Base-by-base conservation (phyloP, 2,329 filamentous ascomycete species). In the Fusarium concolor region DNA sequence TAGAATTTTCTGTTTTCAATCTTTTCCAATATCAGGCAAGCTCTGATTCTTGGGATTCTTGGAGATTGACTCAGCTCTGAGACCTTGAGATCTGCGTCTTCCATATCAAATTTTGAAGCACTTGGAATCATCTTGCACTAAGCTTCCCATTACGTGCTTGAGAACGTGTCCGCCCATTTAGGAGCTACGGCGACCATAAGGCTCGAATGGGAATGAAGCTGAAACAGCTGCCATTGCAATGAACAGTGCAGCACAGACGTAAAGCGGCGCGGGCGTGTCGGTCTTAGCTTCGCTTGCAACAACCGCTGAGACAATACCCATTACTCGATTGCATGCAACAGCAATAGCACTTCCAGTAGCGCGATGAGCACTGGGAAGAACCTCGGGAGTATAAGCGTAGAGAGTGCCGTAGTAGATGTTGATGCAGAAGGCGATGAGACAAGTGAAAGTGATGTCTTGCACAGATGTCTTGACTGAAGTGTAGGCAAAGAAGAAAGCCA, bases 281-380 rank as follows among this genome's bases (percentile, higher is more conserved):
- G 89, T 90, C 71, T 90, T 78, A 0, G 87, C 86, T 31, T 82
- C 83, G 1, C 86, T 88, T 0, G 87, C 90, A 31, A 93, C 87
- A 10, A 93, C 84, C 0, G 90, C 90, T 11, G 87, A 89, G 53
- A 93, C 71, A 43, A 93, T 91, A 3, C 91, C 91, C 90, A 93
- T 93, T 68, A 93, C 76, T 3, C 91, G 84, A 70, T 93, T 93
- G 65, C 86, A 87, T 0, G 86, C 89, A 31, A 93, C 90, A 0
- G 89, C 87, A 42, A 93, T 85, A 2, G 90, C 91, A 72, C 92
- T 93, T 12, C 91, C 91, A 0, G 91, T 94, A 0, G 90, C 90
- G 4, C 91, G 84, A 72, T 94, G 90, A 1, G 90, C 90, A 43
- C 85, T 89, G 0, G 90, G 90, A 3, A 92, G 79, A 0, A 88